Evolutionary conservation across 768 basidiomycete genomes (phyloP), one percentile per base, ranked within the genome.

Genomic region (Mycena venus): DNA sequence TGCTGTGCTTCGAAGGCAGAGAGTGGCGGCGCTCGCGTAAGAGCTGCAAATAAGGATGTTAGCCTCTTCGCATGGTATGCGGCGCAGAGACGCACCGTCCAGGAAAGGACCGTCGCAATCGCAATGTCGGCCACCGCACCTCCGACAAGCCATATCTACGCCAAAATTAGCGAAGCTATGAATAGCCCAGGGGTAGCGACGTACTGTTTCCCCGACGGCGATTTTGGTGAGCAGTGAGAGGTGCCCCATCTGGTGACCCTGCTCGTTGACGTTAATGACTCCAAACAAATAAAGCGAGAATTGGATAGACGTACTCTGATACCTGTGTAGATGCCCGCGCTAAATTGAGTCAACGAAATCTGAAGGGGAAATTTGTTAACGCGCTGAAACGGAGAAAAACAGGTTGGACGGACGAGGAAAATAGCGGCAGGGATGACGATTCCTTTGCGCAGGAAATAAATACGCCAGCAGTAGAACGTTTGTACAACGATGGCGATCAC

Each of bases 401-500:
- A n/a, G n/a, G 17, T 15, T 19, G 23, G 23, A 29, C 44, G 3
- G 27, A 75, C 75, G n/a, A 71, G 36, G 56, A 74, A 14, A 34
- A 77, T 75, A 31, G 61, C 5, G 14, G n/a, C 49, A 2, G 74
- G 65, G 27, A 75, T 40, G 5, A 72, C 19, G 29, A 51, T n/a
- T 31, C 51, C 65, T 23, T 72, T 71, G 17, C 63, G 51, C 0
- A 79, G 44, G 23, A 70, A 25, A 49, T 68, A 77, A 36, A 77
- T 71, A 23, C 77, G 40, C 74, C 76, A 77, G 47, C 74, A 58
- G 60, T 71, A 79, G 38, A 79, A 70, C 12, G 42, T 47, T 44
- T 77, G 77, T 31, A 79, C 78, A 25, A 71, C 63, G 34, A 75
- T 56, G 36, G 77, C 61, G 3, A 76, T 73, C 21, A 76, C 31